Conservation (phyloP, 2,329 filamentous ascomycete genomes). For the Hymenotorrendiella dingleyae region DNA sequence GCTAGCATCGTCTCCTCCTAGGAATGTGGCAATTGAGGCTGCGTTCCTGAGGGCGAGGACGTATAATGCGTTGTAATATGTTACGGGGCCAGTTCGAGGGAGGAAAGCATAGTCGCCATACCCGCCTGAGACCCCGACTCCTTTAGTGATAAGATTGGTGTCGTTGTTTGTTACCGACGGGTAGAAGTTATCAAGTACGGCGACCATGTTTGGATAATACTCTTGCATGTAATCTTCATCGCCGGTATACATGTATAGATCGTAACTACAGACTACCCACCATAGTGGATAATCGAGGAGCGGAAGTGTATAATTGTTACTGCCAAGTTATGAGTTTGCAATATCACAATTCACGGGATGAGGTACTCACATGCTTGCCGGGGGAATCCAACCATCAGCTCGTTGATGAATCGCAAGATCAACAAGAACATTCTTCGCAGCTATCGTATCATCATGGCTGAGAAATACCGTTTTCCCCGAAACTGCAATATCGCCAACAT, state of each 20-base stretch:
- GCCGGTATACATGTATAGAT: constrained; percentile 45
- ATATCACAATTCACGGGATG: no score
- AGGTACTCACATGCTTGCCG: constrained; percentile 41
- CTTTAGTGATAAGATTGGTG: constrained; percentile 39
- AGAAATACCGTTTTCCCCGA: constrained; percentile 43
- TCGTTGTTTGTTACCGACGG: constrained; percentile 35
- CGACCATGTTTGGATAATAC: constrained; percentile 38
- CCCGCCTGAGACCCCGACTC: constrained; percentile 27
- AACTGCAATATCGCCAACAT: constrained; percentile 47
- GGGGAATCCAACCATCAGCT: constrained; percentile 47
- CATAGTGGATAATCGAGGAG: constrained; percentile 48
- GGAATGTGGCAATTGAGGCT: constrained; percentile 35
- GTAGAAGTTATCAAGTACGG: constrained; percentile 42
- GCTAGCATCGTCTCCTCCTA: constrained; percentile 23
- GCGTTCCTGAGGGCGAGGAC: constrained; percentile 40
- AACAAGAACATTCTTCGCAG: constrained; percentile 41
- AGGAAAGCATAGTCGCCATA: constrained; percentile 50
- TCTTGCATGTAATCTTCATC: constrained; percentile 36
- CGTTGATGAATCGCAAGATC: constrained; percentile 45
- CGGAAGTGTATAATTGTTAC: constrained; percentile 40
- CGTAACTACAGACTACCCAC: constrained; percentile 45
- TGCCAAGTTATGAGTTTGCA: constrained; percentile 13
- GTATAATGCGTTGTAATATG: constrained; percentile 48
- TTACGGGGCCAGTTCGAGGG: constrained; percentile 40
- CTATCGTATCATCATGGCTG: constrained; percentile 37